Evolutionary conservation across 139 green algal species (phyloP), one percentile per base, ranked within the genome.

Genomic region (Haematococcus lacustris): DNA sequence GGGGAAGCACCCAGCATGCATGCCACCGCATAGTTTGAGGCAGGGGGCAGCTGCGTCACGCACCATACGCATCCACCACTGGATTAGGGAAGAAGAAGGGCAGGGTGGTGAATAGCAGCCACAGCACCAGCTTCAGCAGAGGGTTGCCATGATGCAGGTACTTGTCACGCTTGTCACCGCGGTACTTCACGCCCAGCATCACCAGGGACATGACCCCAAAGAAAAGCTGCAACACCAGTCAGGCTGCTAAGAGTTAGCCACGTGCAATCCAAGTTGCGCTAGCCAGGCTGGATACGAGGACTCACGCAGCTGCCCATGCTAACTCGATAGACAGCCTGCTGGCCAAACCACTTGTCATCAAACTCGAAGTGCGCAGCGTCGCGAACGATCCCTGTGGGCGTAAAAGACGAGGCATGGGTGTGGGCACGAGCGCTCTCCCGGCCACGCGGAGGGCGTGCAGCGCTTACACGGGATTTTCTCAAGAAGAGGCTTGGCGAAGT

Each of bases 241-340:
- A 41, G 28, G 60, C 30, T 26, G 3, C 34, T 40, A 40, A 41
- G 38, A 41, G 41, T 40, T n/a, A n/a, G n/a, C n/a, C n/a, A n/a
- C n/a, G n/a, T n/a, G n/a, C n/a, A n/a, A n/a, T n/a, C n/a, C 47
- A 57, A 28, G 47, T 28, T 57, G 47, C 47, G 21, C 47, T 57
- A 21, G 13, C 21, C 13, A 21, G 47, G 47, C 21, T 57, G 47
- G 21, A 21, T 57, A 21, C 13, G 13, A 13, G 13, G 47, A 30
- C 53, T 64, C 70, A 96, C 84, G 76, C 93, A 96, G 73, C 92
- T 98, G 53, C 94, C 94, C 78, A 98, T 86, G 77, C 81, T 92
- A 73, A 99, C 76, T 26, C 94, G 86, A 71, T 97, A 97, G 3
- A 98, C 94, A 9, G 94, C 94, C 74, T 98, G 94, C 78, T 91